phyloP scores from a whole-genome alignment of 495 filamentous ascomycete species.

The Tuber calosporum region DNA sequence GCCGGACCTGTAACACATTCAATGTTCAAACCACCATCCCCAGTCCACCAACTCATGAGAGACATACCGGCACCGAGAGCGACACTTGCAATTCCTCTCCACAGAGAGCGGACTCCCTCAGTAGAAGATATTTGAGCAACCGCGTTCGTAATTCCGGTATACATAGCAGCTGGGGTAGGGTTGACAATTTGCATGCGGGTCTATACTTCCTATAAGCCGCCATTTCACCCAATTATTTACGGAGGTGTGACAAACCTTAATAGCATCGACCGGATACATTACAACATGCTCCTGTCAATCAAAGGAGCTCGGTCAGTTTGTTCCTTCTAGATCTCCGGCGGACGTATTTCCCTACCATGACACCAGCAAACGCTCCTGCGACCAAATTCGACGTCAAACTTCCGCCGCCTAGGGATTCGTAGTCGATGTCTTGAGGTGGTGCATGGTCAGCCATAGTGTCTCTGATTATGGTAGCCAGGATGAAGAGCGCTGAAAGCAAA shows the following conservation, averaged over 20 bases:
- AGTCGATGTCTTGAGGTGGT: constrained; percentile 46
- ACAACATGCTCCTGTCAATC: constrained; percentile 67
- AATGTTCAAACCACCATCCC: constrained; percentile 11
- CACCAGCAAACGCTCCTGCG: constrained; percentile 93
- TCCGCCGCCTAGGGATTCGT: constrained; percentile 62
- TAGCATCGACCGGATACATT: constrained; percentile 96
- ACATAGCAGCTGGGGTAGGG: constrained; percentile 74
- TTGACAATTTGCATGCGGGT: constrained; percentile 96
- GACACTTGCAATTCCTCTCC: constrained; percentile 94
- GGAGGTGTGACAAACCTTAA: constrained; percentile 64
- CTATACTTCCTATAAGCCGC: constrained; percentile 47
- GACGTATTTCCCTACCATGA: constrained; percentile 61
- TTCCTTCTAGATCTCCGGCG: constrained; percentile 4
- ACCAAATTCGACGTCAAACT: constrained; percentile 75
- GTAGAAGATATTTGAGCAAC: constrained; percentile 82
- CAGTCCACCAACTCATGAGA: constrained; percentile 8
- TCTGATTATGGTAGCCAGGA: background rate
- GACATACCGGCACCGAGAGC: constrained; percentile 83
- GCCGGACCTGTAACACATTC: constrained; percentile 62
- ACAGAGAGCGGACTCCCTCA: constrained; percentile 84
- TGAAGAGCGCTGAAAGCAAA: background rate
- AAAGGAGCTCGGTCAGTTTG: constrained; percentile 34
- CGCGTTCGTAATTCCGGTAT: constrained; percentile 85
- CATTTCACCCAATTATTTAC: constrained; percentile 5
- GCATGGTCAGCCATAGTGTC: constrained; percentile 43